Evolutionary conservation across 441 rosid species (phyloP).

Genomic region (Aleurites moluccanus): DNA sequence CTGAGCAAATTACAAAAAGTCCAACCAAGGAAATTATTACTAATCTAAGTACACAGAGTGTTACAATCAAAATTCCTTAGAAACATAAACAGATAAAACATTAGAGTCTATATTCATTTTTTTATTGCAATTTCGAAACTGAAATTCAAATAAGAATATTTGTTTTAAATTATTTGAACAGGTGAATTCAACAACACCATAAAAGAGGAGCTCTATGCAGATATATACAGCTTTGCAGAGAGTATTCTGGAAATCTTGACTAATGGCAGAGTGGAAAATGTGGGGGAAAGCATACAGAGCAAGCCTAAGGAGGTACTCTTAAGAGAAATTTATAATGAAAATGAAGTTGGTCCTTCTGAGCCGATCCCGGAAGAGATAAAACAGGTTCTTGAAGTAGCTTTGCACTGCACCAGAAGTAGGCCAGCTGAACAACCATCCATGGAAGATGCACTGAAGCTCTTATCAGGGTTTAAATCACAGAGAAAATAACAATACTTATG

Average conservation of each 20-base stretch:
- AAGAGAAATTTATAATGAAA: conserved; percentile 55
- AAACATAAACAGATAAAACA: too few relatives aligned
- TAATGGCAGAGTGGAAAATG: conserved; percentile 55
- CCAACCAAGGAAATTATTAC: conserved; percentile 7
- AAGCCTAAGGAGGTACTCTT: conserved; percentile 61
- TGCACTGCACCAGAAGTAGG: conserved; percentile 62
- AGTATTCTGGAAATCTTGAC: conserved; percentile 64
- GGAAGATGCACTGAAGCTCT: conserved; percentile 65
- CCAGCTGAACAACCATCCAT: conserved; percentile 56
- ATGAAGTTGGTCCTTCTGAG: conserved; percentile 37
- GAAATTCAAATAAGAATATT: neutral
- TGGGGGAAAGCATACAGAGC: conserved; percentile 40
- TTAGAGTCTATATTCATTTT: too few relatives aligned
- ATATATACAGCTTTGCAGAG: conserved; percentile 76
- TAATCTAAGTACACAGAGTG: neutral
- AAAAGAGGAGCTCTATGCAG: conserved; percentile 51
- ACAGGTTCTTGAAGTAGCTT: conserved; percentile 63
- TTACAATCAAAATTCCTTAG: neutral
- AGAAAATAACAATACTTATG: conserved; percentile 30
- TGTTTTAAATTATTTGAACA: conserved; percentile 26
- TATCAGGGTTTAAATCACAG: conserved; percentile 41
- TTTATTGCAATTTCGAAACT: neutral
- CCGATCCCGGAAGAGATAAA: conserved; percentile 52
- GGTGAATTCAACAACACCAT: conserved; percentile 41
- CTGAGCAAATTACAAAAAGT: neutral